A percentile compares a stretch with the other conserved stretches of the same genome.
These are phyloP conservation scores for Yamadazyma atmosphaerica DNA, from an alignment of 1,139 yeast species.

Conservation along the genomic window DNA sequence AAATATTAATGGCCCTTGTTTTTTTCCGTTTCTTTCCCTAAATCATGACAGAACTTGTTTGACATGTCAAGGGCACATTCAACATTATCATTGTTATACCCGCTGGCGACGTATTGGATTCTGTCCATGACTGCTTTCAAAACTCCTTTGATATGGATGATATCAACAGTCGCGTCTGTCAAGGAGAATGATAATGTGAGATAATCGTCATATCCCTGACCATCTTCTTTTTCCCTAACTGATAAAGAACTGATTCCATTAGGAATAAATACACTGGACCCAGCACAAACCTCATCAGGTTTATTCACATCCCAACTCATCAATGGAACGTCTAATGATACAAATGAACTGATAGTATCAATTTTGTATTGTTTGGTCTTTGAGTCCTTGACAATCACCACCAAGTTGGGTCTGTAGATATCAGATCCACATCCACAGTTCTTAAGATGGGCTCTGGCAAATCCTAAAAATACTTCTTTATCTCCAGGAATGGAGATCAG, in stretches of 20 bases:
- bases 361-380: constrained; percentile 18
- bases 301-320: constrained; percentile 32
- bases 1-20: neutral
- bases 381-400: constrained; percentile 37
- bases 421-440: constrained; percentile 50
- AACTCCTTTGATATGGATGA: constrained; percentile 33
- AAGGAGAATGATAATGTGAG: constrained; percentile 35
- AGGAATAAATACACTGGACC: constrained; percentile 31
- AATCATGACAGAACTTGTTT: constrained; percentile 23
- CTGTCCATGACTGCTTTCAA: constrained; percentile 28
- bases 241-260: constrained; percentile 36
- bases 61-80: constrained; percentile 32
- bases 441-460: constrained; percentile 47
- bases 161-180: constrained; percentile 35
- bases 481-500: constrained; percentile 18
- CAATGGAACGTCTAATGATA: constrained; percentile 39
- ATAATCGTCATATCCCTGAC: constrained; percentile 23
- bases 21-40: constrained; percentile 14
- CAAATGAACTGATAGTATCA: constrained; percentile 31
- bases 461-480: constrained; percentile 47
- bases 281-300: constrained; percentile 22
- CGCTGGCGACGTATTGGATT: constrained; percentile 18
- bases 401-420: constrained; percentile 48
- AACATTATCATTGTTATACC: constrained; percentile 31
- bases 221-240: constrained; percentile 3